Percentiles rank a stretch among this genome's conserved stretches.
phyloP scores from a whole-genome alignment of 2,329 filamentous ascomycete species.

The Colletotrichum sp. region DNA sequence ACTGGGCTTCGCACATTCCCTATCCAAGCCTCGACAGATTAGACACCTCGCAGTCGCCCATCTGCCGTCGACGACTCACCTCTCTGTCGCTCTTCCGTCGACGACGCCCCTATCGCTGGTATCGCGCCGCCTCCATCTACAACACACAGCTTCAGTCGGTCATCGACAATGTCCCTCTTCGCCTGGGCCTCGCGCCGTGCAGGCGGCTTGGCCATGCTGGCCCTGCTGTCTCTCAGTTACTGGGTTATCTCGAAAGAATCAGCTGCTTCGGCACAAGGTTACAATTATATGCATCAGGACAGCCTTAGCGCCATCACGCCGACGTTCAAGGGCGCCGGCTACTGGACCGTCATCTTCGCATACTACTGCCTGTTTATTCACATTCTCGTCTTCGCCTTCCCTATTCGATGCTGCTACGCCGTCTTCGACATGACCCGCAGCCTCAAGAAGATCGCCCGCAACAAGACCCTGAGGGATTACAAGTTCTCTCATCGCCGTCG shows the following conservation, averaged over 20 bases:
- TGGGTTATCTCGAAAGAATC: constrained; percentile 60
- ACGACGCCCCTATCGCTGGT: not conserved
- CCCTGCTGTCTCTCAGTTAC: constrained; percentile 54
- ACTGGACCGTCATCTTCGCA: constrained; percentile 61
- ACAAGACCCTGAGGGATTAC: constrained; percentile 52
- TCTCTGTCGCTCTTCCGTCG: not conserved
- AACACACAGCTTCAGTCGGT: not conserved
- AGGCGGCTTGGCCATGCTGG: constrained; percentile 61
- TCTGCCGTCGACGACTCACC: not conserved
- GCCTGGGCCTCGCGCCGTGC: constrained; percentile 58
- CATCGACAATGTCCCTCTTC: constrained; percentile 55
- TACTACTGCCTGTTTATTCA: constrained; percentile 72
- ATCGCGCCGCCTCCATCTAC: not conserved
- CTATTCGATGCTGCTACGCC: constrained; percentile 66
- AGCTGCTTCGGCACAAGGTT: constrained; percentile 45
- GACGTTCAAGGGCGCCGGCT: constrained; percentile 46
- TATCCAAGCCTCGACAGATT: constrained; percentile 3
- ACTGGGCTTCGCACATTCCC: not conserved
- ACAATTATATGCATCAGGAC: constrained; percentile 46
- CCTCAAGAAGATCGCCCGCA: constrained; percentile 50
- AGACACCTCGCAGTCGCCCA: not conserved
- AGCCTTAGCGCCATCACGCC: constrained; percentile 36
- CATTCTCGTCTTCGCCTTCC: constrained; percentile 66
- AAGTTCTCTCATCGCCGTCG: constrained; percentile 53
- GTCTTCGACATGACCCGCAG: constrained; percentile 61